Conservation (phyloP, 495 filamentous ascomycete species). For the Podospora australis region DNA sequence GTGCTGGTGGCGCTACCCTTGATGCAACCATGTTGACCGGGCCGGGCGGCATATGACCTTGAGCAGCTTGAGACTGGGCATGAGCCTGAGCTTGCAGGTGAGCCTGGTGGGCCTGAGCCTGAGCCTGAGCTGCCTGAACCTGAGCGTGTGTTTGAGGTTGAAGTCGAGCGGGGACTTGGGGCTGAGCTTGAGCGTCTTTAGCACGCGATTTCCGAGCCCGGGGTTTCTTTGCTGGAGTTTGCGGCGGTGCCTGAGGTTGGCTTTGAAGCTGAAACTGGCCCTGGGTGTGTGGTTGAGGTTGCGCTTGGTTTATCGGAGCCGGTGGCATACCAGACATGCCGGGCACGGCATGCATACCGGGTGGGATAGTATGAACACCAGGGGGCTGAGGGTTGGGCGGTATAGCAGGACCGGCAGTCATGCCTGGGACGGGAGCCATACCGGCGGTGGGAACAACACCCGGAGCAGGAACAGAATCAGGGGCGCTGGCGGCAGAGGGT, state of each 20-base stretch:
- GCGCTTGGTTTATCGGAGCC: background rate
- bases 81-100: too few species aligned
- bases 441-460: background rate
- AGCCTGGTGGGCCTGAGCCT: too few species aligned
- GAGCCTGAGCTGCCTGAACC: too few species aligned
- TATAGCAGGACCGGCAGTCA: conserved; percentile 3
- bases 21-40: background rate
- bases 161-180: conserved; percentile 1
- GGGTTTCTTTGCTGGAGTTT: too few species aligned
- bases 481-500: background rate
- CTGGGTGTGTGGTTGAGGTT: background rate
- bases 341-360: conserved; percentile 3
- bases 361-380: background rate
- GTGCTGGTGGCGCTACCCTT: conserved; percentile 13
- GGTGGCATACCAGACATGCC: background rate
- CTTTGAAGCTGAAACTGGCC: conserved; percentile 4
- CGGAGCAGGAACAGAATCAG: background rate
- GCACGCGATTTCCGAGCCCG: too few species aligned
- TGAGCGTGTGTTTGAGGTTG: too few species aligned
- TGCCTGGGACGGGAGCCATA: background rate
- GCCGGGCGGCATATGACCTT: conserved; percentile 5
- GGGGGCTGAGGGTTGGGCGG: background rate
- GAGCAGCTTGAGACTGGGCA: too few species aligned
- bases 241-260: too few species aligned
- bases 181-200: background rate